phyloP scores from a whole-genome alignment of 1,284 basidiomycete genomes.

The Mycosarcoma maydis region DNA sequence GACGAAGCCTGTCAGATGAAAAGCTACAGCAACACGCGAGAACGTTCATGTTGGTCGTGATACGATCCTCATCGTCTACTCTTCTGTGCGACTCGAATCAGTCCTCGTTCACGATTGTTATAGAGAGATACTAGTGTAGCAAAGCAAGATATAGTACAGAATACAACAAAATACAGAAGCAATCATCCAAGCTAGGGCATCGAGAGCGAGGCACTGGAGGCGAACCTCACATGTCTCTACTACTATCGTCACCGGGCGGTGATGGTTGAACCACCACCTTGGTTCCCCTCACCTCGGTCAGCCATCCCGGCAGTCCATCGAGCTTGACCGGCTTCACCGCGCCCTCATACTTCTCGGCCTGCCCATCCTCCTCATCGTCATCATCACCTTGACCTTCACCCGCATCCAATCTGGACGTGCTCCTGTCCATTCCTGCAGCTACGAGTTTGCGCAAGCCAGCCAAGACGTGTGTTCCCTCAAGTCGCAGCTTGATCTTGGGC shows the following conservation, averaged over 20 bases:
- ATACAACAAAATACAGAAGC: background rate
- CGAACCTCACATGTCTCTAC: slow-evolving; percentile 29
- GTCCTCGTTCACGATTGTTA: too few species aligned
- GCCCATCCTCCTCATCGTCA: background rate
- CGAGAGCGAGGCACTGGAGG: too few species aligned
- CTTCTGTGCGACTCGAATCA: too few species aligned
- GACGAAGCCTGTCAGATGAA: too few species aligned
- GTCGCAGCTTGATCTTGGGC: slow-evolving; percentile 41
- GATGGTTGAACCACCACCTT: slow-evolving; percentile 42
- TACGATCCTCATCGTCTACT: too few species aligned
- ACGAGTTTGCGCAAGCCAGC: slow-evolving; percentile 53
- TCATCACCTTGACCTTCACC: slow-evolving; percentile 21
- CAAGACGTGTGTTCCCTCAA: slow-evolving; percentile 52
- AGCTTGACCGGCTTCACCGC: too few species aligned
- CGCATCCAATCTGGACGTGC: slow-evolving; percentile 24
- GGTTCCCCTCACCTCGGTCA: slow-evolving; percentile 52
- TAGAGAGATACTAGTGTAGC: too few species aligned
- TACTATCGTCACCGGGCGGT: slow-evolving; percentile 28
- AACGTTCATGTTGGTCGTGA: too few species aligned
- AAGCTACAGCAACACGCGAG: too few species aligned
- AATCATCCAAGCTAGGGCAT: slow-evolving; percentile 2
- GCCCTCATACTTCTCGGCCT: too few species aligned
- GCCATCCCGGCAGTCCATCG: slow-evolving; percentile 49
- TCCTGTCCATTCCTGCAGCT: slow-evolving; percentile 40
- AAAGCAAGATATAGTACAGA: background rate